Base-by-base conservation (phyloP, 345 rosid species). In the Combretum micranthum region DNA sequence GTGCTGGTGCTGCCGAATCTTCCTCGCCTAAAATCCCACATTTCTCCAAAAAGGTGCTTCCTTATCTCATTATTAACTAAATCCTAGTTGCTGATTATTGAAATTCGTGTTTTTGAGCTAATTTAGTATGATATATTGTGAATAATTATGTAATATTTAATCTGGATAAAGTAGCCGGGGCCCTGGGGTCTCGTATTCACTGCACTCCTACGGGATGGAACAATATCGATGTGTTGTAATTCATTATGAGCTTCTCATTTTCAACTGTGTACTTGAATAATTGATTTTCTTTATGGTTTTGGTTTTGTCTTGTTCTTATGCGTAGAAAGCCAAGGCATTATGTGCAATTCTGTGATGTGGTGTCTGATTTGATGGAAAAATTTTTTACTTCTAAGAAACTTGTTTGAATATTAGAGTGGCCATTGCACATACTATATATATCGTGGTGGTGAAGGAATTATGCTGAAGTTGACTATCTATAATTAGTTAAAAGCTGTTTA, bases 11-110 rank as follows among this genome's bases (percentile, higher is more conserved):
- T 10, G 69, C 65, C 55, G 53, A 73, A 20, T 20, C 65, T 49
- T 3, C 69, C 44, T 54, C 70, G 46, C 81, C 81, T 57, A 81
- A 83, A 74, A 84, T 89, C 45, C 95, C 95, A 56, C 97, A 86
- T 64, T 84, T 76, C 64, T 81, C 92, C 60, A 86, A 78, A 65
- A 83, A 78, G 62, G 97, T 86, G 70, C 6, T 19, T 25, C 18
- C 16, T 65, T 20, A 7, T 19, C 52, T 21, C 15, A 0, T 44
- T 0, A 2, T 1, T 49, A 52, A 7, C 18, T 4, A 52, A 3
- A 13, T 55, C 55, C 5, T 44, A 32, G 16, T 55, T 44, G 20
- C 37, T 23, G 3, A 39, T 44, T 44, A 20, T 42, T 21, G 4
- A 47, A 5, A 4, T 1, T 14, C 18, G 15, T 51, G 12, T 42